These are phyloP conservation scores for Backusella luteola DNA, from an alignment of 192 early-diverging fungal genomes.

Conservation along the genomic window DNA sequence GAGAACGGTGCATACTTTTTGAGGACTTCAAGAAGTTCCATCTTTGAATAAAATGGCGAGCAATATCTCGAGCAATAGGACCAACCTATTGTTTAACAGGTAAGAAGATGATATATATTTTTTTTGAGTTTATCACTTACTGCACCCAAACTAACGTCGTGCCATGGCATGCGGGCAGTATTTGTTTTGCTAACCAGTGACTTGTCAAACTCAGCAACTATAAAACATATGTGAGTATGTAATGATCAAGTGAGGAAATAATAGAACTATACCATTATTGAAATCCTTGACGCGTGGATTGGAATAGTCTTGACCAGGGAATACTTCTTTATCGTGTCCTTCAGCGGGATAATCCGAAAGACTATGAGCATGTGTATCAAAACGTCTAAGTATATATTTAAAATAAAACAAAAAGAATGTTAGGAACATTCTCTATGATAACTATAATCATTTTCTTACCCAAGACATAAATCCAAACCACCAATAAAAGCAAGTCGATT, in stretches of 20 bases:
- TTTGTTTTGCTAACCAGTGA: conserved; percentile 40
- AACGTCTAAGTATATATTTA: conserved; percentile 64
- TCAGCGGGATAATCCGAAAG: conserved; percentile 63
- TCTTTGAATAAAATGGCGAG: conserved; percentile 86
- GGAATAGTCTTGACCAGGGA: conserved; percentile 84
- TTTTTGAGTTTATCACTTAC: conserved; percentile 26
- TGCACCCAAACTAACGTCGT: conserved; percentile 78
- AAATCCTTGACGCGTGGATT: conserved; percentile 86
- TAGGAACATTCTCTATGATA: background rate
- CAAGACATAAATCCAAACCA: conserved; percentile 82
- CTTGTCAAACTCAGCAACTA: conserved; percentile 25
- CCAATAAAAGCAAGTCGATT: conserved; percentile 79
- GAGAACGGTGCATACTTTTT: conserved; percentile 57
- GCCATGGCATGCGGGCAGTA: conserved; percentile 83
- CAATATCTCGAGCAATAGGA: conserved; percentile 73
- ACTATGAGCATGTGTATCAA: conserved; percentile 78
- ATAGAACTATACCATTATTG: conserved; percentile 41
- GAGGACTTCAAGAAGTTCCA: conserved; percentile 84
- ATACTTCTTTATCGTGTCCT: conserved; percentile 43
- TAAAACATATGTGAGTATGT: background rate
- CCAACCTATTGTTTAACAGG: conserved; percentile 43
- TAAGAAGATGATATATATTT: background rate
- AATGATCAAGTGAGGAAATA: background rate
- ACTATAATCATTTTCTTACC: conserved; percentile 28
- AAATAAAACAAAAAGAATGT: background rate